Percentiles rank a stretch among this genome's conserved stretches.
phyloP scores from a whole-genome alignment of 768 basidiomycete genomes.

The Lentinula sp. region DNA sequence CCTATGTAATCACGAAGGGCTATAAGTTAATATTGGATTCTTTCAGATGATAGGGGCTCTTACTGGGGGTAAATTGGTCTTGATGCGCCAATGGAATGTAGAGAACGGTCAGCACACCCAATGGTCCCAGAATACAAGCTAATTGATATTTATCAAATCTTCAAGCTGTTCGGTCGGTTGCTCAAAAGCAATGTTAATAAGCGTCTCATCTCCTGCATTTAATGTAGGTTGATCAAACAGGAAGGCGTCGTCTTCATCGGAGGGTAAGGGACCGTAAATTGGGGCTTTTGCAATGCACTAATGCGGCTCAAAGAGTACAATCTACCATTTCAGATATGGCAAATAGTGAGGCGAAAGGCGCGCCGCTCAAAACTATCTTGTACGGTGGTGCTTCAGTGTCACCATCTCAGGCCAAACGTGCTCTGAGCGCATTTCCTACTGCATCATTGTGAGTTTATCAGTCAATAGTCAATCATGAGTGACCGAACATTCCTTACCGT shows the following conservation, averaged over 20 bases:
- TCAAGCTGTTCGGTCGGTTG: background rate
- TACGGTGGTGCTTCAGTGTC: slow-evolving; percentile 52
- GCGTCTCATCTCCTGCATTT: slow-evolving; percentile 18
- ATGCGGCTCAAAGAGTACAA: slow-evolving; percentile 33
- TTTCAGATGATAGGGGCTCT: slow-evolving; percentile 48
- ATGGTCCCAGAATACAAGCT: background rate
- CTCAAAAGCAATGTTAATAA: slow-evolving; percentile 12
- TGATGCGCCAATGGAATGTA: slow-evolving; percentile 51
- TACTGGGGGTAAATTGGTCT: slow-evolving; percentile 49
- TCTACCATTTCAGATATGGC: slow-evolving; percentile 37
- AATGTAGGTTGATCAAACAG: slow-evolving; percentile 35
- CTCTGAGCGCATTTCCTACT: slow-evolving; percentile 4
- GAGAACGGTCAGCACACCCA: slow-evolving; percentile 36
- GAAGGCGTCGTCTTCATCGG: slow-evolving; percentile 52
- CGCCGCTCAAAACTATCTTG: slow-evolving; percentile 40
- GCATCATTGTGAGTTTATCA: slow-evolving; percentile 1
- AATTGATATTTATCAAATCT: background rate
- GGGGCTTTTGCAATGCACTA: slow-evolving; percentile 33
- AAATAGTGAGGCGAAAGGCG: slow-evolving; percentile 40
- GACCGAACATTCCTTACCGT: background rate
- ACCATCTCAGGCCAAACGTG: slow-evolving; percentile 31
- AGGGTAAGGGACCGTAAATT: slow-evolving; percentile 27
- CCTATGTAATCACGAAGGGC: slow-evolving; percentile 5
- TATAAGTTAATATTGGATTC: background rate
- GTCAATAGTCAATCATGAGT: background rate